A percentile compares a stretch with the other conserved stretches of the same genome.
phyloP scores from a whole-genome alignment of 192 early-diverging fungal species.

The Rhizophagus clarus region DNA sequence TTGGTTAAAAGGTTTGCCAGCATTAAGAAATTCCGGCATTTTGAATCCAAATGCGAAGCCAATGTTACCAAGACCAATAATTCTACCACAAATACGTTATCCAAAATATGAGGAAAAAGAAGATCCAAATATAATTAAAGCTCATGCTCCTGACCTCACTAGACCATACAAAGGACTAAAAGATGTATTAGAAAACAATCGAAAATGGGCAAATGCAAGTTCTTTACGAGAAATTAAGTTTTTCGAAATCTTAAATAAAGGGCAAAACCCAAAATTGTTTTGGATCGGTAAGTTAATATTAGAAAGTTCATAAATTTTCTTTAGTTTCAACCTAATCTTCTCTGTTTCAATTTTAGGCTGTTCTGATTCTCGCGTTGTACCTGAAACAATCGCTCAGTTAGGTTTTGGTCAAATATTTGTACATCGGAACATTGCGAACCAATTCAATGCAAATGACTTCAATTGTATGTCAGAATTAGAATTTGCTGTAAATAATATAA shows the following conservation, averaged over 20 bases:
- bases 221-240: conserved; percentile 64
- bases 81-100: background rate
- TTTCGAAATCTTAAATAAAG: conserved; percentile 66
- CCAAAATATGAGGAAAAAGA: background rate
- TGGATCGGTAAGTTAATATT: conserved; percentile 68
- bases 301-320: background rate
- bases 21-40: background rate
- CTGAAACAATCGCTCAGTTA: conserved; percentile 70
- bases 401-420: conserved; percentile 91
- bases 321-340: background rate
- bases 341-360: conserved; percentile 60
- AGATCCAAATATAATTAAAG: conserved; percentile 4
- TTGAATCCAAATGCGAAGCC: background rate
- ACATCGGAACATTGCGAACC: conserved; percentile 97
- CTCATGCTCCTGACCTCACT: background rate
- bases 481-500: conserved; percentile 89
- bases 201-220: conserved; percentile 62
- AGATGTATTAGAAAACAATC: conserved; percentile 58
- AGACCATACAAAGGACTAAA: background rate
- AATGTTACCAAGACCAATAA: background rate
- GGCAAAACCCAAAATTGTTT: conserved; percentile 83
- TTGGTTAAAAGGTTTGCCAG: background rate
- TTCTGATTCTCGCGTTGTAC: conserved; percentile 90
- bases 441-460: conserved; percentile 77
- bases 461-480: conserved; percentile 87